Evolutionary conservation across 495 filamentous ascomycete species (phyloP).

Genomic region (Lophium mytilinum): DNA sequence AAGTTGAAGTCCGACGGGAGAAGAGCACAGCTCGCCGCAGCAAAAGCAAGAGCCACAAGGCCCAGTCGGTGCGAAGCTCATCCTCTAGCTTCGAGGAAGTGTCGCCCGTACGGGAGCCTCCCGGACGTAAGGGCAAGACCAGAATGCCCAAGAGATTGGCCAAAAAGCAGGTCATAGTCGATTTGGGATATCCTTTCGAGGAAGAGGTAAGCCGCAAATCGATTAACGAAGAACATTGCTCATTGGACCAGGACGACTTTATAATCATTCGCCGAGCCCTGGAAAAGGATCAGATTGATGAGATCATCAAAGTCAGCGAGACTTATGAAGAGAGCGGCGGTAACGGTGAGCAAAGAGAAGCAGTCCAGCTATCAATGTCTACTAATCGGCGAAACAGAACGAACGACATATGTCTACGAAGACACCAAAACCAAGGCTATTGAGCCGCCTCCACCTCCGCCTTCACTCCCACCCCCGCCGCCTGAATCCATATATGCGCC

Average conservation of each 20-base stretch:
- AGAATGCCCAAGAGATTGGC: constrained; percentile 71
- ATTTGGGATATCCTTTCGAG: constrained; percentile 76
- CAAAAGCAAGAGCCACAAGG: constrained; percentile 14
- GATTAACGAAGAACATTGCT: neutral
- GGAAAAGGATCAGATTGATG: constrained; percentile 82
- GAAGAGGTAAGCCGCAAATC: constrained; percentile 57
- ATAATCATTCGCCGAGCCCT: constrained; percentile 74
- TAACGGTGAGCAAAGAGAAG: too few species aligned
- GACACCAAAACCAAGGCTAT: constrained; percentile 21
- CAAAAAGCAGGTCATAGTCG: constrained; percentile 66
- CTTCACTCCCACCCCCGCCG: constrained; percentile 34
- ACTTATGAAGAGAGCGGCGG: constrained; percentile 48
- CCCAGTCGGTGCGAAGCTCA: constrained; percentile 21
- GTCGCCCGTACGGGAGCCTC: constrained; percentile 28
- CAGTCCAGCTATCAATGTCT: neutral
- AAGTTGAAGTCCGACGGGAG: constrained; percentile 27
- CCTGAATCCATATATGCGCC: constrained; percentile 17
- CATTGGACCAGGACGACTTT: constrained; percentile 52
- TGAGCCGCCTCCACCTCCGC: constrained; percentile 31
- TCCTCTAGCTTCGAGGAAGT: constrained; percentile 29
- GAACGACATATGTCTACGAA: constrained; percentile 31
- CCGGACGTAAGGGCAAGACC: constrained; percentile 81
- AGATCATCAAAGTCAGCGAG: constrained; percentile 72
- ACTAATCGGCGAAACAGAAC: constrained; percentile 12
- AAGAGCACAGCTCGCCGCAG: constrained; percentile 22